Evolutionary conservation across 805 yeast species (phyloP).

Genomic region (Wickerhamomyces subpelliculosus): DNA sequence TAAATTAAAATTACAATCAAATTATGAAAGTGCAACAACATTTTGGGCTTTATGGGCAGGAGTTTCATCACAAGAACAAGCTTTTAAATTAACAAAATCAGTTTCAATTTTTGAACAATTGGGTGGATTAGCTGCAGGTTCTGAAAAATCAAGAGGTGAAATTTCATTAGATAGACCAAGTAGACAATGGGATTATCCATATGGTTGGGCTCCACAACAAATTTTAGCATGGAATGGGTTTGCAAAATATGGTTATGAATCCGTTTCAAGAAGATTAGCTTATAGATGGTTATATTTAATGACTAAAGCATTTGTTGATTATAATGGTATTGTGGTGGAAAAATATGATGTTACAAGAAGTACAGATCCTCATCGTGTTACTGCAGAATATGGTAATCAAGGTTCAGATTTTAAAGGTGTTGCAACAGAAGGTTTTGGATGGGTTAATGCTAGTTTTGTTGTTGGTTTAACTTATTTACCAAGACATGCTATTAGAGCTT

Average conservation of each 20-base stretch:
- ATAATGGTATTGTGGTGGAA: conserved; percentile 91
- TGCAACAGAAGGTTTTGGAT: conserved; percentile 94
- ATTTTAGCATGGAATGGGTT: conserved; percentile 90
- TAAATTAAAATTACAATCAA: conserved; percentile 43
- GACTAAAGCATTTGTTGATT: conserved; percentile 85
- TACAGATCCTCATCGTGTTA: conserved; percentile 82
- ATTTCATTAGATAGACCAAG: conserved; percentile 68
- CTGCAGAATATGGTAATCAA: conserved; percentile 96
- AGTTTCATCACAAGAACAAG: conserved; percentile 60
- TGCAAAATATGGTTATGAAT: conserved; percentile 57
- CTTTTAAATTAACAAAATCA: conserved; percentile 52
- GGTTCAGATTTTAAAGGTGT: conserved; percentile 90
- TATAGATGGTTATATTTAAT: conserved; percentile 88
- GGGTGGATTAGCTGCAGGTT: conserved; percentile 89
- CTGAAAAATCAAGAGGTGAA: conserved; percentile 65
- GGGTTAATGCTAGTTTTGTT: conserved; percentile 89
- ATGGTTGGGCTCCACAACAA: conserved; percentile 99
- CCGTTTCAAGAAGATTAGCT: conserved; percentile 61
- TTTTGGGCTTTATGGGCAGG: conserved; percentile 93
- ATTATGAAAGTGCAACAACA: conserved; percentile 81
- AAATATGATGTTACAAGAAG: conserved; percentile 85
- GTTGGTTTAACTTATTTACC: conserved; percentile 65
- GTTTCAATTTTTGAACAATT: conserved; percentile 68
- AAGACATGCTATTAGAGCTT: conserved; percentile 61
- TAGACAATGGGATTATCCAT: conserved; percentile 97